phyloP scores from a whole-genome alignment of 2,329 filamentous ascomycete genomes.

The Lasiodiplodia sp. region DNA sequence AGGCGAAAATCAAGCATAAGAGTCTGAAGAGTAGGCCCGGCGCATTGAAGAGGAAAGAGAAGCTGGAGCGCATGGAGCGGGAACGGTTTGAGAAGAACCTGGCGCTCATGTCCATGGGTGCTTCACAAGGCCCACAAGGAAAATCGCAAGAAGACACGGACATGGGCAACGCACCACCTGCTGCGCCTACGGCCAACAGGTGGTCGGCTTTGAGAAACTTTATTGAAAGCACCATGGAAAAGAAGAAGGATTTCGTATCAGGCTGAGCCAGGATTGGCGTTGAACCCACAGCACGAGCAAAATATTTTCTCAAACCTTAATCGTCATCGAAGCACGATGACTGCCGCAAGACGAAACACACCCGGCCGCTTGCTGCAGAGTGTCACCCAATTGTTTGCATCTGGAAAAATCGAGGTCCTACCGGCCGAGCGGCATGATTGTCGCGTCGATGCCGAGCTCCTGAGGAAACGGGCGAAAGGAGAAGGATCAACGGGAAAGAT shows the following conservation, averaged over 20 bases:
- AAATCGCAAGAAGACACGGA: slow-evolving; percentile 27
- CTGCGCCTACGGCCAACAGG: slow-evolving; percentile 47
- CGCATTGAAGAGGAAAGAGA: slow-evolving; percentile 83
- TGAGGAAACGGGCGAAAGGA: background rate
- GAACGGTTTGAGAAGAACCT: slow-evolving; percentile 84
- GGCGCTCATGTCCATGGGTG: slow-evolving; percentile 69
- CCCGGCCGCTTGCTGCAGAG: background rate
- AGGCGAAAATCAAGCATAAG: slow-evolving; percentile 74
- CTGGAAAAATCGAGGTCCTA: background rate
- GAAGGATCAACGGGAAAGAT: background rate
- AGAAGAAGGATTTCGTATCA: slow-evolving; percentile 74
- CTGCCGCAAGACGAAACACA: background rate
- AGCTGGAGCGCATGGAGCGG: slow-evolving; percentile 79
- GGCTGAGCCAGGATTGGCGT: background rate
- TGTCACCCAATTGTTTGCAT: background rate
- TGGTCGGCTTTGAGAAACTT: slow-evolving; percentile 86
- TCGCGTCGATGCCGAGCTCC: background rate
- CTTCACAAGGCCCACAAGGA: slow-evolving; percentile 35
- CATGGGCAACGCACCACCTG: slow-evolving; percentile 11
- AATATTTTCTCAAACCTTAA: background rate
- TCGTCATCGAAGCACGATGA: background rate
- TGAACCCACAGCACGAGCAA: background rate
- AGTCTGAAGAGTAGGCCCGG: slow-evolving; percentile 79
- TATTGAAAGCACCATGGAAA: slow-evolving; percentile 88
- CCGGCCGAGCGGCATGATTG: background rate